A percentile compares a stretch with the other conserved stretches of the same genome.
Evolutionary conservation across 768 basidiomycete species (phyloP).

Genomic region (Serendipita vermifera): DNA sequence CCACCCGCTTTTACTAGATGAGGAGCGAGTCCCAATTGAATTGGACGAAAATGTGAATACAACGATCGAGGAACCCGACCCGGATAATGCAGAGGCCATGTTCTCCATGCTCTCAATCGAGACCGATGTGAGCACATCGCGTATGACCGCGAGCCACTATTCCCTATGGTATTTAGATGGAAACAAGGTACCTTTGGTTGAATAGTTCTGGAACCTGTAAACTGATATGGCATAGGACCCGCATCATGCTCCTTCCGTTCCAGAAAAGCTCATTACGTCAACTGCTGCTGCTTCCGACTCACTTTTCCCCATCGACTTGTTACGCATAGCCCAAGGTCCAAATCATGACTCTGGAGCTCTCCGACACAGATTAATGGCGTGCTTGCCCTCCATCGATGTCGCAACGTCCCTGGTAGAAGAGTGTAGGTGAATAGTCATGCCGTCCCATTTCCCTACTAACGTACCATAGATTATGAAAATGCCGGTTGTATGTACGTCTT

Average conservation of each 20-base stretch:
- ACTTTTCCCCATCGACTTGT: neutral
- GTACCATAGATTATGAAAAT: neutral
- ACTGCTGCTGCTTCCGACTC: no score
- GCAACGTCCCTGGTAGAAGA: neutral
- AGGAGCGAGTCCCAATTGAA: neutral
- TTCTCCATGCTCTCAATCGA: constrained; percentile 8
- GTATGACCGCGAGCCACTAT: neutral
- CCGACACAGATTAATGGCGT: neutral
- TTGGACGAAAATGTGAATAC: neutral
- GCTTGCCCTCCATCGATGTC: constrained; percentile 3
- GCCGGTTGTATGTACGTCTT: neutral
- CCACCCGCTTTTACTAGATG: neutral
- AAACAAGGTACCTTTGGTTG: neutral
- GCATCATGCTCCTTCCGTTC: neutral
- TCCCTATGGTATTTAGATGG: neutral
- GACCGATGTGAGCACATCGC: neutral
- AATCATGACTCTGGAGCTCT: neutral
- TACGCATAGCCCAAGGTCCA: neutral
- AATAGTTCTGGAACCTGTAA: neutral
- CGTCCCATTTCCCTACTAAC: neutral
- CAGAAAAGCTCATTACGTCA: neutral
- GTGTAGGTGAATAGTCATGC: neutral
- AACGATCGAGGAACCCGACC: neutral
- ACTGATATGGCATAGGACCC: neutral
- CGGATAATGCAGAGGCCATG: neutral